Base-by-base conservation (phyloP, 2,329 filamentous ascomycete species). In the Lachnellula cervina region DNA sequence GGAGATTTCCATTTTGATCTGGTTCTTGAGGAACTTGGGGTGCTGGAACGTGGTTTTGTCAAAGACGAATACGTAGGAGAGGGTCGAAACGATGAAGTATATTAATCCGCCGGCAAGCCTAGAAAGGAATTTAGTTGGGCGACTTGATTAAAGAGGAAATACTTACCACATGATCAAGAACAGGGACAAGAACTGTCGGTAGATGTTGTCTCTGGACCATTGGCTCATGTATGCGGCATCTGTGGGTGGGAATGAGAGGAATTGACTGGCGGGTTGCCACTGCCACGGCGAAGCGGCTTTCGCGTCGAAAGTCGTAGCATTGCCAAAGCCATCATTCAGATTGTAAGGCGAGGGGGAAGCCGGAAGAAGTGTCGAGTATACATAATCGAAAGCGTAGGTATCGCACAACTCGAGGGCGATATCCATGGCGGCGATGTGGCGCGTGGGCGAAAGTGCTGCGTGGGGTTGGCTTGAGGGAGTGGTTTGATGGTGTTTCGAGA, bases 11-110 rank as follows among this genome's bases (percentile, higher is more conserved):
- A 91, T 81, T 57, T 80, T 77, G 61, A 97, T 87, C 73, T 97
- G 93, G 74, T 96, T 93, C 76, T 94, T 95, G 69, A 97, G 86
- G 73, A 93, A 97, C 70, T 94, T 94, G 48, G 93, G 93, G 72
- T 97, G 93, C 51, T 90, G 78, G 74, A 93, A 84, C 45, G 89
- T 94, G 43, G 84, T 81, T 74, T 97, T 94, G 74, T 97, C 92
- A 76, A 96, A 97, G 69, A 97, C 80, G 75, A 96, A 87, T 68
- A 87, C 67, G 74, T 95, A 97, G 16, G 91, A 96, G 17, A 95
- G 78, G 5, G 86, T 80, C 4, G 92, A 89, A 69, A 90, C 90
- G 62, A 89, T 66, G 72, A 93, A 96, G 80, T 97, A 97, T 54
- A 94, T 78, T 47, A 91, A 62, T 35, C 92, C 73, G 54, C 92